Evolutionary conservation across 352 stramenopile species (phyloP).

Genomic region (Pythium brachiatum): DNA sequence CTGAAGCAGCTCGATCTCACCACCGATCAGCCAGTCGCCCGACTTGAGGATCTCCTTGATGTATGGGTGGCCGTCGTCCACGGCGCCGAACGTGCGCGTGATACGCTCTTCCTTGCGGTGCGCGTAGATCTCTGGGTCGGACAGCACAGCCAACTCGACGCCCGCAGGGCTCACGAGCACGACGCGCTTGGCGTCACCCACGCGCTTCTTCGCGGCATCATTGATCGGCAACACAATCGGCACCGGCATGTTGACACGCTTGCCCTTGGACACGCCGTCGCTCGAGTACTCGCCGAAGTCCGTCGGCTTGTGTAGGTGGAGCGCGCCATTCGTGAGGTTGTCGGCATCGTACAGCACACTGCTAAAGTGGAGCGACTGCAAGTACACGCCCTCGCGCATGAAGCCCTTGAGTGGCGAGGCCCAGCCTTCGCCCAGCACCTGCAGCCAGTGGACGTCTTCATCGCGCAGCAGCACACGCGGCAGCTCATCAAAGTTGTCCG

Average conservation of each 20-base stretch:
- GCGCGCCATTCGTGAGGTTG: constrained; percentile 89
- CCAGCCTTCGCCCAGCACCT: constrained; percentile 97
- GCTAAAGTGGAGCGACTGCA: constrained; percentile 98
- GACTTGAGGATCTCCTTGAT: constrained; percentile 94
- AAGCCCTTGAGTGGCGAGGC: constrained; percentile 95
- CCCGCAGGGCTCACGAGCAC: constrained; percentile 94
- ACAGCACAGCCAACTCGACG: constrained; percentile 91
- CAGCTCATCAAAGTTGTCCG: constrained; percentile 47
- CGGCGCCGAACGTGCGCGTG: constrained; percentile 95
- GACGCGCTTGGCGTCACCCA: constrained; percentile 82
- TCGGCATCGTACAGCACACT: constrained; percentile 95
- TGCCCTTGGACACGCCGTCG: constrained; percentile 69
- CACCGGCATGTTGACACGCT: constrained; percentile 96
- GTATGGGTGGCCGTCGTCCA: constrained; percentile 97
- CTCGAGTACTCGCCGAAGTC: constrained; percentile 93
- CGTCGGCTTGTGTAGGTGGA: constrained; percentile 83
- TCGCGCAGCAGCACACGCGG: constrained; percentile 94
- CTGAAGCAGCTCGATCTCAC: constrained; percentile 95
- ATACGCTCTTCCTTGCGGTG: constrained; percentile 99
- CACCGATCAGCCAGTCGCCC: constrained; percentile 94
- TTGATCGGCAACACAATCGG: constrained; percentile 96
- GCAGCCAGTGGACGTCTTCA: constrained; percentile 98
- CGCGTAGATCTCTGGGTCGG: constrained; percentile 93
- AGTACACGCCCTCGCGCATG: constrained; percentile 96
- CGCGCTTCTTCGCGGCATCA: constrained; percentile 87